These are phyloP conservation scores for Ceratobasidium sp. DNA, from an alignment of 1,284 basidiomycete species.

Conservation along the genomic window DNA sequence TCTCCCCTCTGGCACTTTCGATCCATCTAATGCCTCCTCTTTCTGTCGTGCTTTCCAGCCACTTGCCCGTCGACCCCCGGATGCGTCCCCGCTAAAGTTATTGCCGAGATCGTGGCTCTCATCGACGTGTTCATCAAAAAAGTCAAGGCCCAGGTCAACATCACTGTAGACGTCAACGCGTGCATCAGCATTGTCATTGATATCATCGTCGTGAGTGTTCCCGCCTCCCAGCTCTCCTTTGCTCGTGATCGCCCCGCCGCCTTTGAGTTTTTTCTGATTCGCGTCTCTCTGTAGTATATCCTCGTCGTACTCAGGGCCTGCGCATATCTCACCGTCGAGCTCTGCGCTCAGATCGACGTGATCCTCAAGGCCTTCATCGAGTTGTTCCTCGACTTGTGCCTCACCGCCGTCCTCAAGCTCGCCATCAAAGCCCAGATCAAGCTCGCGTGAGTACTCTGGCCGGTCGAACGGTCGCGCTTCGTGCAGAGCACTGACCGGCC, in stretches of 20 bases:
- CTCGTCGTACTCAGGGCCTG: not conserved
- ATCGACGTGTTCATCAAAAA: no score
- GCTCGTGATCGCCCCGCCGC: no score
- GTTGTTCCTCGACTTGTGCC: not conserved
- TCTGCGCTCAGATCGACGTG: constrained; percentile 1
- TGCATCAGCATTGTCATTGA: not conserved
- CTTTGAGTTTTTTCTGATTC: no score
- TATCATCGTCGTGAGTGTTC: not conserved
- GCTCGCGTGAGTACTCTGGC: constrained; percentile 23
- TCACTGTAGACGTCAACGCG: no score
- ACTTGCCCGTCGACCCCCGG: no score
- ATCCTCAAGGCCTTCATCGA: not conserved
- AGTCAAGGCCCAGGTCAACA: constrained; percentile 17
- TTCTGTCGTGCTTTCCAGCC: no score
- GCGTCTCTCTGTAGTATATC: not conserved
- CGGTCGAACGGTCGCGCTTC: no score
- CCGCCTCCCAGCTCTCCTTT: not conserved
- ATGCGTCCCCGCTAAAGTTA: constrained; percentile 1
- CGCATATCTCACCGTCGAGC: not conserved
- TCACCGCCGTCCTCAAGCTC: not conserved
- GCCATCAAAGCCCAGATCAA: not conserved
- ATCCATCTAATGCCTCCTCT: no score
- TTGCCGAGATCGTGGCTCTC: constrained; percentile 1
- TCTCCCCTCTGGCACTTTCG: not conserved
- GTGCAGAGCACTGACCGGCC: no score